Evolutionary conservation across 192 early-diverging fungal species (phyloP).

Genomic region (Gigaspora rosea): DNA sequence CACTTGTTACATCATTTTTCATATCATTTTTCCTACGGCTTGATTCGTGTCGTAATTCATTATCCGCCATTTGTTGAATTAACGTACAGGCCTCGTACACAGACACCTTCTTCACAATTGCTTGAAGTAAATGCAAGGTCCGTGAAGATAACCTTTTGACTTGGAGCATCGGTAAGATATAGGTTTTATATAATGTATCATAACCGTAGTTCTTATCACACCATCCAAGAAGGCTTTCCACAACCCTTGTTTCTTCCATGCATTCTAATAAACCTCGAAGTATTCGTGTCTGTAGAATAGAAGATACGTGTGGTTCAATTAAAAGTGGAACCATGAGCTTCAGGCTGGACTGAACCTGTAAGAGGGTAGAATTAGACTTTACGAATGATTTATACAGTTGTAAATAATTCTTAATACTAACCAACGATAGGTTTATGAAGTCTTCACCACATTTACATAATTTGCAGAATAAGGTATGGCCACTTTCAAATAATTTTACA

Average conservation of each 20-base stretch:
- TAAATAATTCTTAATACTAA: not conserved
- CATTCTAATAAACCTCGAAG: slow-evolving; percentile 29
- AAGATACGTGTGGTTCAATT: slow-evolving; percentile 9
- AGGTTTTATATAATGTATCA: slow-evolving; percentile 7
- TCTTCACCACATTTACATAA: slow-evolving; percentile 34
- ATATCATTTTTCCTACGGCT: slow-evolving; percentile 6
- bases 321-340: slow-evolving; percentile 17
- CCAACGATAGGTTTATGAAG: slow-evolving; percentile 23
- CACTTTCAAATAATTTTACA: slow-evolving; percentile 32
- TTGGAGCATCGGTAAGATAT: slow-evolving; percentile 29
- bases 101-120: slow-evolving; percentile 27
- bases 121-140: slow-evolving; percentile 21
- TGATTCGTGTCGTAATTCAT: slow-evolving; percentile 7
- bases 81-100: slow-evolving; percentile 29
- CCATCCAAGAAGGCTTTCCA: slow-evolving; percentile 30
- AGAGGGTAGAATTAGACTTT: not conserved
- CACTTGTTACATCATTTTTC: slow-evolving; percentile 5
- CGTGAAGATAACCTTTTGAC: slow-evolving; percentile 4
- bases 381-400: too few relatives aligned
- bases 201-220: not conserved
- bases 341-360: slow-evolving; percentile 7
- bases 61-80: slow-evolving; percentile 27
- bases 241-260: slow-evolving; percentile 30
- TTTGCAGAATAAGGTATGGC: slow-evolving; percentile 21
- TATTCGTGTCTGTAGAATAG: slow-evolving; percentile 23